Evolutionary conservation across 176 grass and related monocot genomes (phyloP), one percentile per base, ranked within the genome.

Genomic region (Oryza australiensis): DNA sequence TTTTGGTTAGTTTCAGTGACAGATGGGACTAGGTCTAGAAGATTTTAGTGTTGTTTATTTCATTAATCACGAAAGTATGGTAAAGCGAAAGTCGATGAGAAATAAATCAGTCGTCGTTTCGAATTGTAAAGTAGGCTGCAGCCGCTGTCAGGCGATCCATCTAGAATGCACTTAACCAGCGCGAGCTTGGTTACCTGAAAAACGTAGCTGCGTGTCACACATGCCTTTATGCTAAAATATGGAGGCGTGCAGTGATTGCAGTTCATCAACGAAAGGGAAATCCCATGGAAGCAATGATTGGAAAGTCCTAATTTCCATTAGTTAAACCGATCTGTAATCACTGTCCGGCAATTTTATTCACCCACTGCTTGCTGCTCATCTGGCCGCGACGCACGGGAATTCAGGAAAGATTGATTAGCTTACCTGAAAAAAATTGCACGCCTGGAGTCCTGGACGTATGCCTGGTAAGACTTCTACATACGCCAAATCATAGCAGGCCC

Each of bases 131-230:
- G 60, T 30, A 27, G 55, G 30, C 22, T 9, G 63, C 48, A 33
- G 77, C 23, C 40, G 40, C 42, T 43, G 73, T 46, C 59, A 78
- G 34, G 59, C 33, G 18, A 74, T 60, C 22, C 22, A 65, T 89
- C 83, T 23, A 82, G 78, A 85, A 34, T 85, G 72, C 77, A 85
- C 82, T 72, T 76, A 81, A 32, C 24, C 6, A 81, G 41, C 64
- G 4, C 12, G 5, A 43, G 49, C 70, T 84, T 74, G 75, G 81
- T 15, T 16, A 63, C 40, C 16, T 40, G 81, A 74, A 43, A 74
- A 74, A 70, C 51, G 12, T 33, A 69, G 38, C 70, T 53, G 37
- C 81, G 37, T 70, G 70, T 37, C 53, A 53, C 41, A 24, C 40
- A 55, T 69, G 48, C 16, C 71, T 76, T 76, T 65, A 62, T 73